These are phyloP conservation scores for Massospora cicadina DNA, from an alignment of 371 early-diverging fungal genomes.

Conservation along the genomic window DNA sequence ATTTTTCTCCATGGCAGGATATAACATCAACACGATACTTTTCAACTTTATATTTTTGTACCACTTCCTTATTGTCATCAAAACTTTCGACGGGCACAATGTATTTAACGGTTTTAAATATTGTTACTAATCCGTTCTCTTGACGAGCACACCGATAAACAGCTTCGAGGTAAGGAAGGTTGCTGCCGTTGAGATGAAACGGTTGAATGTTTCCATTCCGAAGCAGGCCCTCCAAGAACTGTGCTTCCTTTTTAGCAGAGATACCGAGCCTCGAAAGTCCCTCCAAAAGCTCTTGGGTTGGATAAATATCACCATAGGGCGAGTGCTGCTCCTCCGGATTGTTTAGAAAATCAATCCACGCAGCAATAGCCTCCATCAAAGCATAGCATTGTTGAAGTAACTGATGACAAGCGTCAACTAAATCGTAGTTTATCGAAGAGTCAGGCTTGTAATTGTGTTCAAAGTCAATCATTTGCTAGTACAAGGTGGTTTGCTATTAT, in stretches of 20 bases:
- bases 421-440: background rate
- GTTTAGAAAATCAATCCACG: background rate
- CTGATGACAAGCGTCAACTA: background rate
- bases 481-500: too few relatives aligned
- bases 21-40: background rate
- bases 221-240: background rate
- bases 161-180: conserved; percentile 2
- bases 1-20: background rate
- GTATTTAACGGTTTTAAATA: conserved; percentile 1
- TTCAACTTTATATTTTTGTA: background rate
- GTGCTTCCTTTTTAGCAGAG: background rate
- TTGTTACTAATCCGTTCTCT: background rate
- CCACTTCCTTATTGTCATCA: background rate
- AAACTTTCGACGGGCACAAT: background rate
- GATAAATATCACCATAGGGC: background rate
- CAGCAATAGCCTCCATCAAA: background rate
- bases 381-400: background rate
- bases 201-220: background rate
- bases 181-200: background rate
- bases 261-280: background rate
- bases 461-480: too few relatives aligned
- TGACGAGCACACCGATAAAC: background rate
- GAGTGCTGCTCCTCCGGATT: background rate
- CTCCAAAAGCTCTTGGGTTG: background rate
- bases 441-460: too few relatives aligned